Percentiles rank a stretch among this genome's conserved stretches.
Evolutionary conservation across 2,329 filamentous ascomycete species (phyloP).

Genomic region (Trichoderma atrobrunneum): DNA sequence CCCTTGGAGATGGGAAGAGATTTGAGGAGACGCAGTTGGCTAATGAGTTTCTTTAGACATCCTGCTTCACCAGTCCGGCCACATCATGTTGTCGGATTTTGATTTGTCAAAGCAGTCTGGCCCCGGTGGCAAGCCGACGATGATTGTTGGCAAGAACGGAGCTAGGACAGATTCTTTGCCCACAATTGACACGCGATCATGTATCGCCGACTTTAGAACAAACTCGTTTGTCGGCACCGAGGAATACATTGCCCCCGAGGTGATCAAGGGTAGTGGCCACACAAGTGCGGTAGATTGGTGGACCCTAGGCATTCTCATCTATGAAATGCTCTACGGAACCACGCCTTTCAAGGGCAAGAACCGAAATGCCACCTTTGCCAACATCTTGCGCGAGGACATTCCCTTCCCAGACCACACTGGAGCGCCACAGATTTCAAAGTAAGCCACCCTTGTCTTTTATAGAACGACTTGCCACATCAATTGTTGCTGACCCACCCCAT

Average conservation of each 20-base stretch:
- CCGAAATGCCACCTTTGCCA: constrained; percentile 95
- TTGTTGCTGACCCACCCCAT: background rate
- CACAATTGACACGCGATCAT: constrained; percentile 98
- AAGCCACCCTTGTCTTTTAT: constrained; percentile 38
- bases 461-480: background rate
- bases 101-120: constrained; percentile 98
- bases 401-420: constrained; percentile 89
- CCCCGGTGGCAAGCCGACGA: constrained; percentile 90
- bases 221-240: constrained; percentile 99
- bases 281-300: constrained; percentile 99
- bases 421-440: constrained; percentile 87
- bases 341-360: constrained; percentile 99
- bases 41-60: constrained; percentile 62
- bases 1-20: background rate
- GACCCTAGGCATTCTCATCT: constrained; percentile 95
- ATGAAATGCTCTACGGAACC: constrained; percentile 98
- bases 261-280: constrained; percentile 97
- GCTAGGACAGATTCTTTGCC: constrained; percentile 82
- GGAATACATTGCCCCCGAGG: constrained; percentile 97
- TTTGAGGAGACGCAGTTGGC: background rate
- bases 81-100: constrained; percentile 99
- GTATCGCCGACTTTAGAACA: constrained; percentile 95
- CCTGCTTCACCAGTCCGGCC: constrained; percentile 94
- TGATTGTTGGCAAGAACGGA: constrained; percentile 91
- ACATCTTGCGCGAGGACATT: constrained; percentile 93